Percentiles rank a stretch among this genome's conserved stretches.
Evolutionary conservation across 352 stramenopile genomes (phyloP).

Genomic region (Phytopythium helicoides): DNA sequence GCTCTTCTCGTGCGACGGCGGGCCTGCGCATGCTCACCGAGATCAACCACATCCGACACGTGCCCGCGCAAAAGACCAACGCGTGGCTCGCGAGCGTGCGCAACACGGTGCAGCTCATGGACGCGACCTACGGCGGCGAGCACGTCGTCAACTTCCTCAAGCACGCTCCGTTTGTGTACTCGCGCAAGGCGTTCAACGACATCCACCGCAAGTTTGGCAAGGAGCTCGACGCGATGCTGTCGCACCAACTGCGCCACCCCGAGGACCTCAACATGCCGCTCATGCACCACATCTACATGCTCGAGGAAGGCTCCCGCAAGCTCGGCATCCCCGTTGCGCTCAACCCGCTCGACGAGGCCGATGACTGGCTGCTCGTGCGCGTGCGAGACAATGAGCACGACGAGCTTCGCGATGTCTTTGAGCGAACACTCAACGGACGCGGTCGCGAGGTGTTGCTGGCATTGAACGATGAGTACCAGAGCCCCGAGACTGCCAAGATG

Average conservation of each 20-base stretch:
- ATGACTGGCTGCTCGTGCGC: slow-evolving; percentile 79
- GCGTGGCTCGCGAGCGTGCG: slow-evolving; percentile 88
- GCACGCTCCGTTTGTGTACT: slow-evolving; percentile 88
- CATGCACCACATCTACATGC: slow-evolving; percentile 88
- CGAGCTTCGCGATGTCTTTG: slow-evolving; percentile 27
- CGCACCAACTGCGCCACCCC: slow-evolving; percentile 82
- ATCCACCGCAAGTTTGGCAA: slow-evolving; percentile 88
- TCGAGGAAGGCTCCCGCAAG: slow-evolving; percentile 73
- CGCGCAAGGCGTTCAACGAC: slow-evolving; percentile 77
- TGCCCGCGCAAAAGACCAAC: slow-evolving; percentile 71
- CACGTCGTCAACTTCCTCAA: slow-evolving; percentile 86
- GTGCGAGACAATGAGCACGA: slow-evolving; percentile 56
- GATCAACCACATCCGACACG: slow-evolving; percentile 71
- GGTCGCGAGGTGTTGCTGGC: slow-evolving; percentile 70
- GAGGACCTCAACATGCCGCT: slow-evolving; percentile 88
- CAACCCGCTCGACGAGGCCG: slow-evolving; percentile 37
- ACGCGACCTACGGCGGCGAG: slow-evolving; percentile 68
- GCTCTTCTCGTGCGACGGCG: slow-evolving; percentile 86
- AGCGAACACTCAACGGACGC: slow-evolving; percentile 35
- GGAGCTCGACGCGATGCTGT: slow-evolving; percentile 78
- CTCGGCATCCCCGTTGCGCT: slow-evolving; percentile 63
- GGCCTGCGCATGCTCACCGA: slow-evolving; percentile 83
- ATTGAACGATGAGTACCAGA: slow-evolving; percentile 86
- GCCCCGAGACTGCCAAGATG: slow-evolving; percentile 73
- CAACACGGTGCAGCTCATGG: slow-evolving; percentile 89